A percentile compares a stretch with the other conserved stretches of the same genome.
Evolutionary conservation across 495 filamentous ascomycete species (phyloP).

Genomic region (Gamarada debralockiae): DNA sequence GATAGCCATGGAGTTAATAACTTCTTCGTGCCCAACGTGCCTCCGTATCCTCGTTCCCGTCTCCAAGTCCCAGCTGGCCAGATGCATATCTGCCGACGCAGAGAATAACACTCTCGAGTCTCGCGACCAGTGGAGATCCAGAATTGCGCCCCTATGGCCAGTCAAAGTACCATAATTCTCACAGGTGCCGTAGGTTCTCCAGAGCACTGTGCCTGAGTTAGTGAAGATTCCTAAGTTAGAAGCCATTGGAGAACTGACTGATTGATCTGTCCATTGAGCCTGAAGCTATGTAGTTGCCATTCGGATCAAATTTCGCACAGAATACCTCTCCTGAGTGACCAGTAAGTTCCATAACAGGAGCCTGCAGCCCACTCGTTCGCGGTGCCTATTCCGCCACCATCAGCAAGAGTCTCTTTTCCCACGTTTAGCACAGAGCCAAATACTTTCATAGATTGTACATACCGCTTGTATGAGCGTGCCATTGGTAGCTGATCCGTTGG

Average conservation of each 20-base stretch:
- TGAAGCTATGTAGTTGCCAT: constrained; percentile 84
- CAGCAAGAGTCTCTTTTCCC: constrained; percentile 20
- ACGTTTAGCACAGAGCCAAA: constrained; percentile 17
- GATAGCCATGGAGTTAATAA: constrained; percentile 86
- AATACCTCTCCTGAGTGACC: constrained; percentile 84
- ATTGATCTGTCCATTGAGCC: constrained; percentile 94
- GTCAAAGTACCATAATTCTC: constrained; percentile 86
- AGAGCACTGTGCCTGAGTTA: constrained; percentile 63
- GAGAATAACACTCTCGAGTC: constrained; percentile 90
- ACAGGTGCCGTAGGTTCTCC: constrained; percentile 87
- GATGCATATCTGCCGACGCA: constrained; percentile 84
- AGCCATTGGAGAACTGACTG: constrained; percentile 46
- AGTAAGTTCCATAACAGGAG: constrained; percentile 91
- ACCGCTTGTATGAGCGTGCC: constrained; percentile 82
- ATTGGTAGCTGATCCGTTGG: constrained; percentile 62
- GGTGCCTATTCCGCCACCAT: constrained; percentile 52
- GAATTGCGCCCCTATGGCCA: constrained; percentile 84
- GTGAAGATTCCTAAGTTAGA: background rate
- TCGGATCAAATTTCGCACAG: constrained; percentile 82
- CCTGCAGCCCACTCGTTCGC: constrained; percentile 80
- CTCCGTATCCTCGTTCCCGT: constrained; percentile 82
- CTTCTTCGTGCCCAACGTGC: constrained; percentile 90
- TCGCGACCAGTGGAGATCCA: constrained; percentile 95
- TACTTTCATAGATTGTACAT: constrained; percentile 35
- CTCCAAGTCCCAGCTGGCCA: constrained; percentile 93